Base-by-base conservation (phyloP, 106 monocot genomes). In the Chionographis japonica region DNA sequence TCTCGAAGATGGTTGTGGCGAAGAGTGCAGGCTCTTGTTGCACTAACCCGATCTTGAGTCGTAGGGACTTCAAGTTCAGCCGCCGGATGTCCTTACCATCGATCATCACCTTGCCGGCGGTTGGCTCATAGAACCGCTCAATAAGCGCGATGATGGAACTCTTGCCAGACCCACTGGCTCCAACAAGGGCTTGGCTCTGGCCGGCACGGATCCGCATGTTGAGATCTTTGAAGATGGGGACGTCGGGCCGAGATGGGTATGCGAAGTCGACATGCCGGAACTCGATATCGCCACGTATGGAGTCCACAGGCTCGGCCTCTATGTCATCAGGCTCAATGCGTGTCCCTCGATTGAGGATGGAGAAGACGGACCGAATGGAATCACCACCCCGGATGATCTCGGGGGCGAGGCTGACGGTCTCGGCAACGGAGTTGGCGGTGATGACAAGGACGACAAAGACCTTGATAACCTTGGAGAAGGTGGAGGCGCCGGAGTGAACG, bases 141-240 rank as follows among this genome's bases (percentile, higher is more conserved):
- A 99, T 84, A 14, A 99, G 78, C 1, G 85, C 84, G 16, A 99
- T 83, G 55, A 99, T 78, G 5, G 98, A 81, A 69, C 93, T 93
- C 75, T 99, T 99, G 13, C 98, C 98, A 4, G 98, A 99, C 1
- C 98, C 98, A 41, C 98, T 99, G 4, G 93, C 79, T 17, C 98
- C 98, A 4, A 99, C 93, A 6, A 99, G 80, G 20, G 90, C 90
- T 54, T 83, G 82, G 53, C 90, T 90, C 37, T 81, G 90, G 13
- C 86, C 90, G 4, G 83, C 80, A 2, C 81, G 77, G 56, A 90
- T 90, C 8, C 74, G 70, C 27, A 90, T 72, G 69, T 78, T 90
- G 61, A 90, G 71, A 61, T 90, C 90, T 66, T 90, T 90, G 75
- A 90, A 90, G 17, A 90, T 80, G 20, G 62, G 52, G 37, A 90